phyloP scores from a whole-genome alignment of 139 green algal genomes.

The Cymbomonas tetramitiformis region DNA sequence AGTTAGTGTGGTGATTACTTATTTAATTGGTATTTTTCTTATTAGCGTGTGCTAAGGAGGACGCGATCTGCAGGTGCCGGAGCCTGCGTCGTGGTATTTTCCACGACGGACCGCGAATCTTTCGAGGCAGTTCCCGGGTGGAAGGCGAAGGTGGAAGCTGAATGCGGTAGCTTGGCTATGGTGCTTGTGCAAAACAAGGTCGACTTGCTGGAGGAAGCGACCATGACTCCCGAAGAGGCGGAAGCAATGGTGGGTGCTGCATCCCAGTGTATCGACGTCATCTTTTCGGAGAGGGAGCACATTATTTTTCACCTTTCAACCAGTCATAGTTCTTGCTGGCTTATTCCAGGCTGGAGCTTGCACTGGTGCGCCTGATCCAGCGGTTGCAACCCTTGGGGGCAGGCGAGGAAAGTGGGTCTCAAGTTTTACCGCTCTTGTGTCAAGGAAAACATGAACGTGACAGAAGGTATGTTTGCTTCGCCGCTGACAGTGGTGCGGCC shows the following conservation, averaged over 20 bases:
- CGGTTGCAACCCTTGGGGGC: no score
- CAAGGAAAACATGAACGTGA: conserved; percentile 61
- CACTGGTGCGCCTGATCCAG: no score
- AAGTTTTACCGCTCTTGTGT: conserved; percentile 56
- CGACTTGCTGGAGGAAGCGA: conserved; percentile 39
- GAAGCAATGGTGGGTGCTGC: no score
- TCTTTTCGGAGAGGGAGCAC: no score
- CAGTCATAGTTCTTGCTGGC: no score
- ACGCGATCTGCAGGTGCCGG: conserved; percentile 20
- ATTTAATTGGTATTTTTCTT: no score
- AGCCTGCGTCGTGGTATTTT: conserved; percentile 52
- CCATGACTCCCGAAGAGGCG: conserved; percentile 38
- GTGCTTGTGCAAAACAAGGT: conserved; percentile 62
- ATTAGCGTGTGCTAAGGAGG: neutral
- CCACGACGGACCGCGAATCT: conserved; percentile 46
- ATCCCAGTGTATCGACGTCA: no score
- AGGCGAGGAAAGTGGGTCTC: conserved; percentile 40
- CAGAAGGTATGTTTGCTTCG: no score
- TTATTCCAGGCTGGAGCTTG: no score
- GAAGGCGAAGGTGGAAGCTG: conserved; percentile 41
- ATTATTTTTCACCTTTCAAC: no score
- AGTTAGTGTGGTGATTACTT: no score
- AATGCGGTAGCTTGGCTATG: conserved; percentile 47
- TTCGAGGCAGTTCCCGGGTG: conserved; percentile 48
- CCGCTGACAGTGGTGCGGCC: no score